phyloP scores from a whole-genome alignment of 1,284 basidiomycete species.

The Caloboletus firmus region DNA sequence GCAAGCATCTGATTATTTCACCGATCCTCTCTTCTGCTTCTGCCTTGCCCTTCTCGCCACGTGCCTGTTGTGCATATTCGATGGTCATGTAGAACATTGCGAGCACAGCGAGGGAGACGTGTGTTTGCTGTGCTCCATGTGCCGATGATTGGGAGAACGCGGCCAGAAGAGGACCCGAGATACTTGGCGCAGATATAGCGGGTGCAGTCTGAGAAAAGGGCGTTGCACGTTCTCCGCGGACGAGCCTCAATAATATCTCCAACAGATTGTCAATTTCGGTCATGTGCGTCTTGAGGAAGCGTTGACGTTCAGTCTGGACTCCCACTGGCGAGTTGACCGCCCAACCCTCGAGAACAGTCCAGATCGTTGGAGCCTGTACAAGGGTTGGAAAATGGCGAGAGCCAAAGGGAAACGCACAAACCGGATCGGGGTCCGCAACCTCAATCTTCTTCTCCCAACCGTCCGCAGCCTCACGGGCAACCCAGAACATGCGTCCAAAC shows the following conservation, averaged over 20 bases:
- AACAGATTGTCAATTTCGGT: constrained; percentile 81
- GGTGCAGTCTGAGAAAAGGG: constrained; percentile 61
- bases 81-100: constrained; percentile 84
- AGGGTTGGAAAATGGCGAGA: constrained; percentile 14
- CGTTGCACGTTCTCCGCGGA: constrained; percentile 83
- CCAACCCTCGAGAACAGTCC: constrained; percentile 88
- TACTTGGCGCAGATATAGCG: constrained; percentile 56
- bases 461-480: constrained; percentile 64
- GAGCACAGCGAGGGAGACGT: constrained; percentile 87
- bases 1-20: constrained; percentile 86
- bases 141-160: constrained; percentile 74
- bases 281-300: constrained; percentile 87
- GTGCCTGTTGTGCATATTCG: constrained; percentile 75
- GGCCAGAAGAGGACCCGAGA: constrained; percentile 63
- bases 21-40: constrained; percentile 80
- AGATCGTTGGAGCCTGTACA: constrained; percentile 83
- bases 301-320: constrained; percentile 71
- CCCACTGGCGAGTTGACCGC: constrained; percentile 77
- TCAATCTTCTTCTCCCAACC: constrained; percentile 94
- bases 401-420: constrained; percentile 44
- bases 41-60: constrained; percentile 62
- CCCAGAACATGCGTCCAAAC: constrained; percentile 82
- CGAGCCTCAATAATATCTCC: constrained; percentile 87
- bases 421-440: constrained; percentile 92
- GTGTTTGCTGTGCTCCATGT: constrained; percentile 87